A percentile compares a stretch with the other conserved stretches of the same genome.
Evolutionary conservation across 2,329 filamentous ascomycete genomes (phyloP).

Genomic region (Diplodia sapinea): DNA sequence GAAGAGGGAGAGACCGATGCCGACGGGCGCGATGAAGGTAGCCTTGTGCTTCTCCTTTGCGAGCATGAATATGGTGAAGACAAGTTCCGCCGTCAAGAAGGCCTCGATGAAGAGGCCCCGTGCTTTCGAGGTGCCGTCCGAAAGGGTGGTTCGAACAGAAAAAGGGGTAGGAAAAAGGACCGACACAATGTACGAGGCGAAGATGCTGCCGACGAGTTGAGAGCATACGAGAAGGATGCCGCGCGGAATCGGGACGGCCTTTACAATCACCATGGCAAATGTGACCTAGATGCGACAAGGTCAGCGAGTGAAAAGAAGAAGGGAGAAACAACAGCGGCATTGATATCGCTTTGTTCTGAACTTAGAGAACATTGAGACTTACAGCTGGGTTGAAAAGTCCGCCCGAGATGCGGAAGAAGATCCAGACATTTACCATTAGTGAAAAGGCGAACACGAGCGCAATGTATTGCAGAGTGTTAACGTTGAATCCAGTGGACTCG

Average conservation of each 20-base stretch:
- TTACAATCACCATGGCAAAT: slow-evolving; percentile 46
- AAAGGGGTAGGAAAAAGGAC: slow-evolving; percentile 46
- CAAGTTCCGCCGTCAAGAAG: slow-evolving; percentile 48
- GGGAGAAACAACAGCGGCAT: no score
- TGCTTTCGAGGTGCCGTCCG: slow-evolving; percentile 39
- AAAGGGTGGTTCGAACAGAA: slow-evolving; percentile 46
- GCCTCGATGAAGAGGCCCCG: slow-evolving; percentile 50
- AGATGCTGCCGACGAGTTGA: slow-evolving; percentile 47
- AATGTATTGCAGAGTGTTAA: slow-evolving; percentile 45
- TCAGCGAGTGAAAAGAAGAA: background rate
- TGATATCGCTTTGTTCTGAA: no score
- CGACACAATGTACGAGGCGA: slow-evolving; percentile 43
- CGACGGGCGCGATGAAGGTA: slow-evolving; percentile 73
- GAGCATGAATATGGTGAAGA: slow-evolving; percentile 62
- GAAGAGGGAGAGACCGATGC: slow-evolving; percentile 74
- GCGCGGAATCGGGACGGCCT: slow-evolving; percentile 38
- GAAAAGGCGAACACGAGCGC: slow-evolving; percentile 47
- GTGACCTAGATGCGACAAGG: slow-evolving; percentile 39
- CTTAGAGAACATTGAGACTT: slow-evolving; percentile 31
- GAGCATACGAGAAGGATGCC: slow-evolving; percentile 43
- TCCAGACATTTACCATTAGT: slow-evolving; percentile 49
- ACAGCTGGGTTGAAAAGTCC: slow-evolving; percentile 51
- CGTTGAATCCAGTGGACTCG: slow-evolving; percentile 32
- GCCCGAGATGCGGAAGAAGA: slow-evolving; percentile 48
- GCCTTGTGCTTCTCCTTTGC: slow-evolving; percentile 75